Evolutionary conservation across 176 grass and related monocot species (phyloP), one percentile per base, ranked within the genome.

Genomic region (Pontederia crassipes): DNA sequence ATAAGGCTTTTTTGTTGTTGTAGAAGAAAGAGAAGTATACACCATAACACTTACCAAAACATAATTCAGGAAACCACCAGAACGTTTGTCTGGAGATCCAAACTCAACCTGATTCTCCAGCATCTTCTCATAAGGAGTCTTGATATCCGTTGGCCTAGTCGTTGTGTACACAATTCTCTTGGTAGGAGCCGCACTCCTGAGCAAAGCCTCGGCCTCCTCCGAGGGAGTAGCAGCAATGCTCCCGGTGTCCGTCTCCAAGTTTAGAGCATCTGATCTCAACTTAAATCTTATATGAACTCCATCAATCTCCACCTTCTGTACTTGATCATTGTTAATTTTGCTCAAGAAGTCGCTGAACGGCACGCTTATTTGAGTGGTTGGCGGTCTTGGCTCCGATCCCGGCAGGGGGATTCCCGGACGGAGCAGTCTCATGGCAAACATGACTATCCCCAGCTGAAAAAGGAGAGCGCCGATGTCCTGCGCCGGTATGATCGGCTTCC

Each of bases 81-180:
- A 86, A 69, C 82, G 81, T 70, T 76, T 98, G 55, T 98, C 93
- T 2, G 93, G 93, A 0, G 93, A 98, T 2, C 93, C 93, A 68
- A 98, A 98, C 65, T 98, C 93, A 48, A 98, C 93, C 45, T 60
- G 84, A 40, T 98, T 98, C 46, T 92, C 93, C 55, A 92, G 70
- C 93, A 98, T 98, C 82, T 98, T 98, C 70, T 98, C 93, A 10
- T 98, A 98, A 11, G 93, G 93, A 11, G 93, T 86, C 68, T 88
- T 98, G 32, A 98, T 98, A 78, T 98, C 93, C 57, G 73, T 57
- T 7, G 93, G 93, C 2, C 93, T 65, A 11, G 88, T 98, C 0
- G 93, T 98, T 0, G 79, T 98, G 72, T 89, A 92, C 24, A 98
- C 52, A 3, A 98, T 69, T 45, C 88, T 81, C 72, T 72, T 92